A percentile compares a stretch with the other conserved stretches of the same genome.
Conservation (phyloP, 176 grass and related monocot species). For the Oryza coarctata region DNA sequence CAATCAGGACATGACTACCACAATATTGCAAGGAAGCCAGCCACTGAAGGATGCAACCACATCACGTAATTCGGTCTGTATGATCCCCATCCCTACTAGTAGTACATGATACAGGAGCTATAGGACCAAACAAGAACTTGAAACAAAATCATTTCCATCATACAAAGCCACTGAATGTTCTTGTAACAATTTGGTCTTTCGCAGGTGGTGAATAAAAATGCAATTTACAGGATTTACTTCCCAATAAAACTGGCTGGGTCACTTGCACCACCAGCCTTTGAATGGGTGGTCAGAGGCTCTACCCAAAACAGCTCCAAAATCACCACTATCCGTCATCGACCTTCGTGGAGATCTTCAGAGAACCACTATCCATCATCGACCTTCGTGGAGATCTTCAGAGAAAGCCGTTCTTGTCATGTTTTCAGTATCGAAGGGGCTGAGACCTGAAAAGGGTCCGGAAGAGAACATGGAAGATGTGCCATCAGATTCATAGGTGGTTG, state of each 20-base stretch:
- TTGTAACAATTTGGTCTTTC: conserved; percentile 31
- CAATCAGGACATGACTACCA: not conserved
- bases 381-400: conserved; percentile 97
- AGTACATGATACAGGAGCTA: not conserved
- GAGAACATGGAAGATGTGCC: conserved; percentile 98
- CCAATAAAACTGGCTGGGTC: conserved; percentile 14
- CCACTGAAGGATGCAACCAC: not conserved
- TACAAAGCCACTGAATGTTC: conserved; percentile 26
- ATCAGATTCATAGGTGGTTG: conserved; percentile 82
- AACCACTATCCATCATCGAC: conserved; percentile 62
- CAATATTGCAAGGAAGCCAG: not conserved
- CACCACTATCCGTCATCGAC: conserved; percentile 53
- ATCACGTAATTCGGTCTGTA: too few species aligned
- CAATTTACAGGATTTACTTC: conserved; percentile 54
- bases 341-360: conserved; percentile 97
- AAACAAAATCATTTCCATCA: conserved; percentile 36
- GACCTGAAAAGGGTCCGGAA: conserved; percentile 88
- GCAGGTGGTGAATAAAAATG: conserved; percentile 40
- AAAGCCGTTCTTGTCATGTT: conserved; percentile 75
- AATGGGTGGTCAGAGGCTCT: conserved; percentile 35
- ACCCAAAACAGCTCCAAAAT: conserved; percentile 28
- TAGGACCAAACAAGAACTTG: not conserved
- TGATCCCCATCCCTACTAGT: too few species aligned
- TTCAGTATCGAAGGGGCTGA: conserved; percentile 87
- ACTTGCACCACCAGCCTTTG: conserved; percentile 43